Conservation (phyloP, 1,139 yeast species). For the Saccharomycopsis phalli region DNA sequence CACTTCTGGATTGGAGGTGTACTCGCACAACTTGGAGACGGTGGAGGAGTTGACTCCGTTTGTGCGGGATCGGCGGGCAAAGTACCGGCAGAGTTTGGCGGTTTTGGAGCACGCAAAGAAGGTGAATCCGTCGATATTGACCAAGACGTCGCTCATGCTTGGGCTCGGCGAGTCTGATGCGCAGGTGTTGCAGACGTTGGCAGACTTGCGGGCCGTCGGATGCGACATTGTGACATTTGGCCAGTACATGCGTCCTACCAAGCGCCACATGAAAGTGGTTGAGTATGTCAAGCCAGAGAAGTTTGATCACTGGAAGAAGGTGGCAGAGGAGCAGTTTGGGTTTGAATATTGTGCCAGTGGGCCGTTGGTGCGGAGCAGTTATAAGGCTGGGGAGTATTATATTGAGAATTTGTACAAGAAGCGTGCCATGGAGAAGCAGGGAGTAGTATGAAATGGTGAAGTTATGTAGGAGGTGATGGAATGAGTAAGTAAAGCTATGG, state of each 20-base stretch:
- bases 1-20: constrained; percentile 82
- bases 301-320: constrained; percentile 86
- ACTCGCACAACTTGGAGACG: constrained; percentile 95
- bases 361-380: constrained; percentile 91
- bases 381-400: constrained; percentile 97
- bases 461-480: too few species aligned
- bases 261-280: constrained; percentile 96
- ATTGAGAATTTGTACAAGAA: constrained; percentile 85
- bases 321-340: constrained; percentile 75
- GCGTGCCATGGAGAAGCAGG: too few species aligned
- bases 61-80: constrained; percentile 94
- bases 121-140: constrained; percentile 64
- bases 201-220: constrained; percentile 60
- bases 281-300: constrained; percentile 93
- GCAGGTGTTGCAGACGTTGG: constrained; percentile 67
- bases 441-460: too few species aligned
- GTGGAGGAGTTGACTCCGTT: constrained; percentile 93
- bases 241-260: constrained; percentile 98
- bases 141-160: constrained; percentile 92
- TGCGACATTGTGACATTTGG: constrained; percentile 98
- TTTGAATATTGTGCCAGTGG: constrained; percentile 96
- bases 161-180: constrained; percentile 96
- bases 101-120: constrained; percentile 77
- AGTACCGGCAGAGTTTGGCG: constrained; percentile 77
- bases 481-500: too few species aligned